Percentiles rank a stretch among this genome's conserved stretches.
phyloP scores from a whole-genome alignment of 805 yeast genomes.

The Candida gorgasii region DNA sequence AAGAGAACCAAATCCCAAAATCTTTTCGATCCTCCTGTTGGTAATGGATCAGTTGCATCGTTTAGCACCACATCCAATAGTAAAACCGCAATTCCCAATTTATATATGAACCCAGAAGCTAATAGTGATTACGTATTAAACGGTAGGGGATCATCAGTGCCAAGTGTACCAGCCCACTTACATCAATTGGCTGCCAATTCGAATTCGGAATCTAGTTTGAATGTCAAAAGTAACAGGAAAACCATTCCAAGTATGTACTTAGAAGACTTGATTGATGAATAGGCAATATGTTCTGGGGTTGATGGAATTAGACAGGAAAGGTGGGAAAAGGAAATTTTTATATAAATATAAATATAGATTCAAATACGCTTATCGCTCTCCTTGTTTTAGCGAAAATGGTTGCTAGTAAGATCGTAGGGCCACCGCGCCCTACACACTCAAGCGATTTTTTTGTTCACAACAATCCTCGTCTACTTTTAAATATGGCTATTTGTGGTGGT shows the following conservation, averaged over 20 bases:
- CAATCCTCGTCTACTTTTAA: constrained; percentile 10
- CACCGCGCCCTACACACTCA: not conserved
- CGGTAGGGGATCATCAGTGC: constrained; percentile 7
- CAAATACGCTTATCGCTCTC: no score
- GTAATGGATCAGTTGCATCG: constrained; percentile 17
- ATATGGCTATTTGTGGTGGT: constrained; percentile 46
- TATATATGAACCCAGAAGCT: constrained; percentile 41
- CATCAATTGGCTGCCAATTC: constrained; percentile 10
- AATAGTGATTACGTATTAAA: constrained; percentile 30
- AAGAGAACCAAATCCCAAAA: constrained; percentile 31
- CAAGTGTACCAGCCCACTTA: constrained; percentile 10
- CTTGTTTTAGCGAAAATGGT: no score
- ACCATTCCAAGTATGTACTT: constrained; percentile 51
- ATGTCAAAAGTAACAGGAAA: constrained; percentile 26
- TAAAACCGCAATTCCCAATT: constrained; percentile 33
- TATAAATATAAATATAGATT: not conserved
- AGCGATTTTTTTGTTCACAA: not conserved
- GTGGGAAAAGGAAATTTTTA: not conserved
- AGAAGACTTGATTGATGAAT: constrained; percentile 48
- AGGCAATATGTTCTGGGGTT: not conserved
- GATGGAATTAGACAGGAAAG: not conserved
- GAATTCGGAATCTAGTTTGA: constrained; percentile 10
- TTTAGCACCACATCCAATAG: constrained; percentile 14
- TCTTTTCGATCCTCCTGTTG: constrained; percentile 20
- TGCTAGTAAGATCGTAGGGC: not conserved